A percentile compares a stretch with the other conserved stretches of the same genome.
Conservation (phyloP, 805 yeast species). For the Teunomyces lycoperdinae region DNA sequence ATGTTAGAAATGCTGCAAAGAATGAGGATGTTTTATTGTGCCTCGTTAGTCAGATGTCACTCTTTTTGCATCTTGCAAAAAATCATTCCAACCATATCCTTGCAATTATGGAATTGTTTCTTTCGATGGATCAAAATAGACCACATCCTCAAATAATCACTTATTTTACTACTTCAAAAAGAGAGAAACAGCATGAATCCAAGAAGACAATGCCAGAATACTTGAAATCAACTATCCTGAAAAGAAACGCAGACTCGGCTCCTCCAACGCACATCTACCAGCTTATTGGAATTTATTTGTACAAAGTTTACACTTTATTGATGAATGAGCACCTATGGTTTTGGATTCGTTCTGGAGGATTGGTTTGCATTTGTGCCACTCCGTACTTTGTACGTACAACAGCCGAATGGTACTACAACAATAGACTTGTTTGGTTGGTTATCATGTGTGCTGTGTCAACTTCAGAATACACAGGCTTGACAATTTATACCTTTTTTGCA, state of each 20-base stretch:
- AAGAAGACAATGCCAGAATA: constrained; percentile 5
- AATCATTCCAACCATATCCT: constrained; percentile 13
- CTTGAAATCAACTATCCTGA: constrained; percentile 10
- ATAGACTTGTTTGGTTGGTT: constrained; percentile 29
- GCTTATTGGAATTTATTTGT: constrained; percentile 15
- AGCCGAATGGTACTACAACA: constrained; percentile 25
- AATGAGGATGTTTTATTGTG: constrained; percentile 25
- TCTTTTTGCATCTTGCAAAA: constrained; percentile 19
- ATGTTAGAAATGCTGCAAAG: constrained; percentile 7
- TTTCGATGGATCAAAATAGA: constrained; percentile 18
- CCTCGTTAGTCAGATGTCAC: constrained; percentile 22
- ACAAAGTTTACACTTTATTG: constrained; percentile 15
- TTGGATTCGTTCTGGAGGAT: constrained; percentile 25
- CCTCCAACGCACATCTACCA: constrained; percentile 24
- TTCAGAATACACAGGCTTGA: constrained; percentile 29
- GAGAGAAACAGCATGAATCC: not conserved
- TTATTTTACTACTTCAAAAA: constrained; percentile 12
- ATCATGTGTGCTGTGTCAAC: constrained; percentile 31
- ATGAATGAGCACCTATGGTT: constrained; percentile 25
- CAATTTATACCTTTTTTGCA: constrained; percentile 22
- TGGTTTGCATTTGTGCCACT: constrained; percentile 20
- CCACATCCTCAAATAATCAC: constrained; percentile 19
- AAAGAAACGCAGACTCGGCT: constrained; percentile 28
- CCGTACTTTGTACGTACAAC: constrained; percentile 28
- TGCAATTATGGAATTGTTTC: constrained; percentile 16